A percentile compares a stretch with the other conserved stretches of the same genome.
phyloP scores from a whole-genome alignment of 2,329 filamentous ascomycete genomes.

The Ramularia endophylla region DNA sequence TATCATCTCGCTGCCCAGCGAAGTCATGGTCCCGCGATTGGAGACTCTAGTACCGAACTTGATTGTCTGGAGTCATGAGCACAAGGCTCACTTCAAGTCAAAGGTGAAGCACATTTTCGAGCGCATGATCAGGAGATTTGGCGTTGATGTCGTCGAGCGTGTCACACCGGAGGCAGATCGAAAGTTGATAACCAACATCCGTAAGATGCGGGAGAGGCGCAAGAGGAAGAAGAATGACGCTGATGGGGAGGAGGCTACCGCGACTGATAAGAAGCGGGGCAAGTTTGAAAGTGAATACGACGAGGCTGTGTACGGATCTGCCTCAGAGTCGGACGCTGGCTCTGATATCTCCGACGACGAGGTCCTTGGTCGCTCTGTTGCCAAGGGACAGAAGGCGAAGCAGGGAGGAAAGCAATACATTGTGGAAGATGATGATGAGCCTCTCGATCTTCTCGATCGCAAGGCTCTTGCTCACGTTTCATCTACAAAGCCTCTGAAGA shows the following conservation, averaged over 20 bases:
- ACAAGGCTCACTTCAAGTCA: constrained; percentile 92
- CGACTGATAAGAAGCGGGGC: constrained; percentile 41
- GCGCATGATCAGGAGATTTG: constrained; percentile 86
- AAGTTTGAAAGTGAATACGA: constrained; percentile 92
- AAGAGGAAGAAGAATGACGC: constrained; percentile 76
- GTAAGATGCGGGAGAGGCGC: constrained; percentile 84
- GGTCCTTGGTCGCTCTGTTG: constrained; percentile 42
- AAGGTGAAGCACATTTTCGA: constrained; percentile 99
- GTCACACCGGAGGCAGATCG: constrained; percentile 78
- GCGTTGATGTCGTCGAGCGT: constrained; percentile 71
- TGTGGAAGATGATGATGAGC: constrained; percentile 89
- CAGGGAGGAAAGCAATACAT: constrained; percentile 65
- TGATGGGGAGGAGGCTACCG: constrained; percentile 46
- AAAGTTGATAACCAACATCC: constrained; percentile 89
- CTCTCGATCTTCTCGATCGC: constrained; percentile 85
- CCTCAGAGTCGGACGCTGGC: constrained; percentile 48
- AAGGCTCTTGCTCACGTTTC: constrained; percentile 89
- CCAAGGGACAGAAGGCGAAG: constrained; percentile 53
- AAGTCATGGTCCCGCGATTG: constrained; percentile 73
- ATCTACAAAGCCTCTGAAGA: constrained; percentile 71
- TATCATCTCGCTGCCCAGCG: constrained; percentile 74
- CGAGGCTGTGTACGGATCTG: constrained; percentile 78
- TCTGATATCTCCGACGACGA: constrained; percentile 60
- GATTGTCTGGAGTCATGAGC: constrained; percentile 94
- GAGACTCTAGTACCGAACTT: constrained; percentile 76